phyloP scores from a whole-genome alignment of 2,329 filamentous ascomycete species.

The Zasmidium cellare region DNA sequence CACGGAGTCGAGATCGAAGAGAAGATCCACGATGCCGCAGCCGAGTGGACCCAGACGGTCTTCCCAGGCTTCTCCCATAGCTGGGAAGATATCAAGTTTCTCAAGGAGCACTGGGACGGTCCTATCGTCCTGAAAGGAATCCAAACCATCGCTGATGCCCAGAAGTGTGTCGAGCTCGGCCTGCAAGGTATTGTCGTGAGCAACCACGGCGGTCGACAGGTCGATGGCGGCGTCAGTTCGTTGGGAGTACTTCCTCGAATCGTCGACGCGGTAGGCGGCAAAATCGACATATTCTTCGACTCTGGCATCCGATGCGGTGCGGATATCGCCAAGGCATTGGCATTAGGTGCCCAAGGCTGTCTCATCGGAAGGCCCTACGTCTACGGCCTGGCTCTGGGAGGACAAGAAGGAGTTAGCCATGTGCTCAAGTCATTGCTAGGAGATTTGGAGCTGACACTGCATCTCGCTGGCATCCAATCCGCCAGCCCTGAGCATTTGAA shows the following conservation, averaged over 20 bases:
- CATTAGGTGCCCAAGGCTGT: conserved; percentile 59
- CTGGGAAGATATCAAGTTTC: conserved; percentile 61
- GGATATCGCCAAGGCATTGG: conserved; percentile 53
- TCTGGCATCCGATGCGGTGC: conserved; percentile 50
- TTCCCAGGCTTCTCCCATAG: conserved; percentile 40
- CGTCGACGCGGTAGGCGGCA: conserved; percentile 57
- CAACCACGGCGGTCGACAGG: conserved; percentile 54
- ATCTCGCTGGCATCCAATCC: conserved; percentile 19
- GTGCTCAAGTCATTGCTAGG: conserved; percentile 19
- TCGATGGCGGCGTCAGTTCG: conserved; percentile 51
- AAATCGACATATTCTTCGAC: conserved; percentile 51
- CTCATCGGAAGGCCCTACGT: conserved; percentile 60
- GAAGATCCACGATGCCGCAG: conserved; percentile 50
- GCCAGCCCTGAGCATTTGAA: conserved; percentile 2
- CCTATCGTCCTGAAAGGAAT: conserved; percentile 64
- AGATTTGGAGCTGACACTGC: conserved; percentile 21
- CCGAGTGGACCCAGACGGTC: conserved; percentile 54
- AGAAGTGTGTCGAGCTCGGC: conserved; percentile 43
- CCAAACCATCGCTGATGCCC: conserved; percentile 51
- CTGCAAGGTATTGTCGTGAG: conserved; percentile 53
- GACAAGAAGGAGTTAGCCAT: conserved; percentile 54
- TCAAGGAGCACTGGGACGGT: conserved; percentile 62
- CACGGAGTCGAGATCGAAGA: conserved; percentile 40
- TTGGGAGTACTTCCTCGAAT: conserved; percentile 60
- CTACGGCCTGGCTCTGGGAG: conserved; percentile 58